phyloP scores from a whole-genome alignment of 2,329 filamentous ascomycete species.

The Ascomycota sp. region DNA sequence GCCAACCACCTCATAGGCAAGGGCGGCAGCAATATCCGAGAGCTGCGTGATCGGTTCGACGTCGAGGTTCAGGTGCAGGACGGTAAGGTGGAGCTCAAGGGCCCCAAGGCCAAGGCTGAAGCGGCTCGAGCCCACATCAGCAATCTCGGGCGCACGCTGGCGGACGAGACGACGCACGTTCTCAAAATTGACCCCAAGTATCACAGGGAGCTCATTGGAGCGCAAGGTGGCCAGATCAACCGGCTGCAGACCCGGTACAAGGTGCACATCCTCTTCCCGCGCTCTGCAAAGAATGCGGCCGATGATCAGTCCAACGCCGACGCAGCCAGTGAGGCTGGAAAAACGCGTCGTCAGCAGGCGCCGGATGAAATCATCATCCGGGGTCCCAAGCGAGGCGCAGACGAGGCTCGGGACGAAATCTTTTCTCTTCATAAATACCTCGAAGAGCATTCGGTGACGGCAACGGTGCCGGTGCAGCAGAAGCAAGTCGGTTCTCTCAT shows the following conservation, averaged over 20 bases:
- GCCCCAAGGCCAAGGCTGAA: conserved; percentile 84
- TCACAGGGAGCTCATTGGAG: conserved; percentile 81
- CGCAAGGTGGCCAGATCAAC: conserved; percentile 71
- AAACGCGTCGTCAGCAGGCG: conserved; percentile 47
- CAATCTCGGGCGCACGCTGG: conserved; percentile 56
- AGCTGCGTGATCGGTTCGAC: conserved; percentile 43
- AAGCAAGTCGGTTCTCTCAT: conserved; percentile 87
- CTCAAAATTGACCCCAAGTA: conserved; percentile 86
- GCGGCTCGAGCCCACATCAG: conserved; percentile 64
- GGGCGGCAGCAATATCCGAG: conserved; percentile 41
- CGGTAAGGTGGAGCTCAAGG: conserved; percentile 86
- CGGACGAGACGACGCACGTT: conserved; percentile 71
- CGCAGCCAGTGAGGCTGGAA: conserved; percentile 42
- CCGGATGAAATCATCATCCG: conserved; percentile 77
- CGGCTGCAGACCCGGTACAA: conserved; percentile 79
- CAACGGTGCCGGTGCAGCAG: conserved; percentile 65
- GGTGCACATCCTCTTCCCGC: conserved; percentile 87
- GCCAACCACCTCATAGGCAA: conserved; percentile 65
- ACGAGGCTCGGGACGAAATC: conserved; percentile 78
- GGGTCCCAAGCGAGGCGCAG: conserved; percentile 78
- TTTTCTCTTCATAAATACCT: conserved; percentile 73
- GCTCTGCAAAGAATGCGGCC: conserved; percentile 31
- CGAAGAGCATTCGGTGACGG: conserved; percentile 64
- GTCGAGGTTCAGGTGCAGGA: conserved; percentile 74
- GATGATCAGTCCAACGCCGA: conserved; percentile 54